Conservation (phyloP, 225 moss, liverwort and hornwort species). For the Neckera pumila region DNA sequence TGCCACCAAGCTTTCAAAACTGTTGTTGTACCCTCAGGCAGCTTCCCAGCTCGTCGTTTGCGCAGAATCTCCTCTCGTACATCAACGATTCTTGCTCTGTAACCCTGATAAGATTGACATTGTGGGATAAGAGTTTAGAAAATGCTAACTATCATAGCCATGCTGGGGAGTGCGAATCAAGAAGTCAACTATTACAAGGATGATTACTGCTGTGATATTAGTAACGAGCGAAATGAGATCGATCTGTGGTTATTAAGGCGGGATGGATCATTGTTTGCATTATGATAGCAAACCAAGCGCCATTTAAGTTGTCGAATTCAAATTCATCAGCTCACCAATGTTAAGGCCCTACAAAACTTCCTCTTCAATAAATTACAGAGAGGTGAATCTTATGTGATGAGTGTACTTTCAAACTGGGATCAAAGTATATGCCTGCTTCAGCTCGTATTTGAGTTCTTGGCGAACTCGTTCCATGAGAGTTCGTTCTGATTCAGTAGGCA, state of each 20-base stretch:
- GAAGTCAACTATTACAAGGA: not conserved
- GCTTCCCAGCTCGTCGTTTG: slow-evolving; percentile 75
- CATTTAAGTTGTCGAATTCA: not conserved
- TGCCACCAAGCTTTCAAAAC: slow-evolving; percentile 78
- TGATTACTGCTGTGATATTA: not conserved
- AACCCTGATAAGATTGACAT: slow-evolving; percentile 32
- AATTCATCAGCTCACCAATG: not conserved
- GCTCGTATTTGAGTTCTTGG: slow-evolving; percentile 48
- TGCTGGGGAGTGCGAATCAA: not conserved
- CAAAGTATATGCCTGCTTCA: slow-evolving; percentile 26
- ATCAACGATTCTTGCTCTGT: slow-evolving; percentile 64
- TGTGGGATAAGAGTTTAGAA: not conserved
- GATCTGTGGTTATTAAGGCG: not conserved
- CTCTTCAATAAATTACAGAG: not conserved
- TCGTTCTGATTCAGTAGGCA: slow-evolving; percentile 54
- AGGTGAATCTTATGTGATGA: not conserved
- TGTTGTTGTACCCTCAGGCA: slow-evolving; percentile 73
- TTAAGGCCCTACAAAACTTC: not conserved
- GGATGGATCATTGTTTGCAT: not conserved
- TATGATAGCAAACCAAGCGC: not conserved
- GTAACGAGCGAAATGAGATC: not conserved
- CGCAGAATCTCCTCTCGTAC: slow-evolving; percentile 79
- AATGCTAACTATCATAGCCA: not conserved
- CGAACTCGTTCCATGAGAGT: slow-evolving; percentile 60
- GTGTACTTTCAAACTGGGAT: not conserved